Conservation (phyloP, 1,139 yeast species). For the Yamadazyma atlantica region DNA sequence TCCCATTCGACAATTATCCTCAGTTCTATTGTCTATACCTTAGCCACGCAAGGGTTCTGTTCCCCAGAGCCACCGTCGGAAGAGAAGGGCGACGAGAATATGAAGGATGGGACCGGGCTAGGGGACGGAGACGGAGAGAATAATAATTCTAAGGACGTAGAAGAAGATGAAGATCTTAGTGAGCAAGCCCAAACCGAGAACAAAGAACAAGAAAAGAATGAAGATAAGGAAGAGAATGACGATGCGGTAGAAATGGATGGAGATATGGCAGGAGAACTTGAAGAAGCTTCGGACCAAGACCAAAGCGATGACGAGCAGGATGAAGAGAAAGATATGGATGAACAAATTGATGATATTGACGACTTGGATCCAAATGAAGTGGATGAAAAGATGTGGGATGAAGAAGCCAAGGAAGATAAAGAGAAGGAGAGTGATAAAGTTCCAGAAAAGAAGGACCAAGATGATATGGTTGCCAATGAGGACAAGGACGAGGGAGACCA, state of each 20-base stretch:
- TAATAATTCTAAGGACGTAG: conserved; percentile 75
- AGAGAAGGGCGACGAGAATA: conserved; percentile 58
- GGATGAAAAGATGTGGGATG: conserved; percentile 99
- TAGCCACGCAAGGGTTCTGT: conserved; percentile 90
- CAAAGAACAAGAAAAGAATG: conserved; percentile 59
- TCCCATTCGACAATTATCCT: conserved; percentile 65
- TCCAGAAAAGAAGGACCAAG: conserved; percentile 56
- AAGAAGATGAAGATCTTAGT: conserved; percentile 86
- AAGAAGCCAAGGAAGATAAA: conserved; percentile 72
- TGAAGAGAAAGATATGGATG: conserved; percentile 71
- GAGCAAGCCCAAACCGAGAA: conserved; percentile 89
- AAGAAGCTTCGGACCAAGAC: conserved; percentile 73
- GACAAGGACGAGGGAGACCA: conserved; percentile 43
- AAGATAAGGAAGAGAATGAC: conserved; percentile 56
- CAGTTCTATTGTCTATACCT: conserved; percentile 51
- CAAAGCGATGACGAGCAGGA: conserved; percentile 45
- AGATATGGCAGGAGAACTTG: conserved; percentile 93
- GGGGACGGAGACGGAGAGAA: conserved; percentile 96
- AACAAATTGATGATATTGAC: conserved; percentile 86
- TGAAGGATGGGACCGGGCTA: conserved; percentile 90
- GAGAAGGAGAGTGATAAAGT: conserved; percentile 71
- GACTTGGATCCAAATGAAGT: conserved; percentile 92
- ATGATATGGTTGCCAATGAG: conserved; percentile 66
- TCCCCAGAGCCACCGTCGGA: conserved; percentile 82
- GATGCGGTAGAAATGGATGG: conserved; percentile 94